phyloP scores from a whole-genome alignment of 78 protist genomes.

The Dictyostelium firmibasis region DNA sequence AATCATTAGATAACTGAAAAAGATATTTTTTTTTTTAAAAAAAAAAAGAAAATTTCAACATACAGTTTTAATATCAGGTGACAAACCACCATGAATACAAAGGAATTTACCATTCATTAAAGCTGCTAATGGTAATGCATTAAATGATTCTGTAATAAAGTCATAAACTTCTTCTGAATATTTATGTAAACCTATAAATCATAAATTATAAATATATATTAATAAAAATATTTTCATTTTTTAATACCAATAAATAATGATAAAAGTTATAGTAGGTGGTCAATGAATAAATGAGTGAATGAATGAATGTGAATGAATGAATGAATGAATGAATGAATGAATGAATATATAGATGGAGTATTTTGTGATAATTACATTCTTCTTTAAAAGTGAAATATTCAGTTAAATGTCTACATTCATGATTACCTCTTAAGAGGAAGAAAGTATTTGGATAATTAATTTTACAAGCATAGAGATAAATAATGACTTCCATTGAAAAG shows the following conservation, averaged over 20 bases:
- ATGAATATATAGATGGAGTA: neutral
- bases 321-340: neutral
- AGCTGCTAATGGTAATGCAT: slow-evolving; percentile 97
- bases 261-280: too few species aligned
- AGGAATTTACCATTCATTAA: slow-evolving; percentile 92
- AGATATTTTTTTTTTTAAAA: too few species aligned
- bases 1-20: neutral
- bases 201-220: neutral
- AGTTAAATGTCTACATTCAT: slow-evolving; percentile 98
- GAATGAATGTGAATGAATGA: neutral
- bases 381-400: slow-evolving; percentile 96
- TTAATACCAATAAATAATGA: neutral
- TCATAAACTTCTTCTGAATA: slow-evolving; percentile 92
- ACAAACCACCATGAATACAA: slow-evolving; percentile 98
- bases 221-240: neutral
- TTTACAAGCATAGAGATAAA: slow-evolving; percentile 93
- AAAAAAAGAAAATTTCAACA: neutral
- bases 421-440: slow-evolving; percentile 97
- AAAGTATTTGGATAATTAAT: slow-evolving; percentile 90
- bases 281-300: too few species aligned
- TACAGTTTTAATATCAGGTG: slow-evolving; percentile 95
- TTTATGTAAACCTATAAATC: slow-evolving; percentile 85
- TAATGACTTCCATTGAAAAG: slow-evolving; percentile 88
- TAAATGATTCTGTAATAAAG: slow-evolving; percentile 90
- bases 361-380: slow-evolving; percentile 85